Conservation (phyloP, 129 eudicot species). For the Flaveria sonorensis region DNA sequence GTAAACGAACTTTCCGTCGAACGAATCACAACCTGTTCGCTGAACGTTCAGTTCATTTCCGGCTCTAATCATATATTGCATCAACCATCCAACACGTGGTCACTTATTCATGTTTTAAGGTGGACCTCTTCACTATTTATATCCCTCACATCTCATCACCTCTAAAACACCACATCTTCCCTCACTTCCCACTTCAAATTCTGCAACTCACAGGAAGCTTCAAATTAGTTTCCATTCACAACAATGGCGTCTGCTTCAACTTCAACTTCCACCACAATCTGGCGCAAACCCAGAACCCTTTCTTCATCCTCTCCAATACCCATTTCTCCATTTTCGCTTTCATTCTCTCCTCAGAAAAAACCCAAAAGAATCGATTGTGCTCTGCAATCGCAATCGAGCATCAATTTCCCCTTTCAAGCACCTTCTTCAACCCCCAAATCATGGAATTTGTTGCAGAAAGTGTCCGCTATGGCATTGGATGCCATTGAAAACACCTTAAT, state of each 20-base stretch:
- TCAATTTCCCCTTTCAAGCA: slow-evolving; percentile 43
- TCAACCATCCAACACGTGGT: slow-evolving; percentile 56
- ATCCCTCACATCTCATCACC: slow-evolving; percentile 25
- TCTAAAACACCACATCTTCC: slow-evolving; percentile 14
- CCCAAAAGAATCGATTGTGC: slow-evolving; percentile 31
- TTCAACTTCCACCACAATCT: background rate
- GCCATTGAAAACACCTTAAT: slow-evolving; percentile 51
- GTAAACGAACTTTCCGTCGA: too few species aligned
- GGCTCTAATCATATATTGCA: too few species aligned
- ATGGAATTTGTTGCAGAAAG: slow-evolving; percentile 62
- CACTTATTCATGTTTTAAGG: slow-evolving; percentile 38
- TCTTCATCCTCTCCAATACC: slow-evolving; percentile 16
- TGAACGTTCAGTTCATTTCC: too few species aligned
- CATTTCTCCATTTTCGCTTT: too few species aligned
- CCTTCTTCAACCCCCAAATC: slow-evolving; percentile 19
- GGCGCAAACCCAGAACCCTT: background rate
- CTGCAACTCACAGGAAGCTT: background rate
- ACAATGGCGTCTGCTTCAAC: slow-evolving; percentile 35
- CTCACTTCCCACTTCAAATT: slow-evolving; percentile 8
- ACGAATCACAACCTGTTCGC: too few species aligned
- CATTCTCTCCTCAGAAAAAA: slow-evolving; percentile 9
- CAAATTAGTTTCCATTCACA: slow-evolving; percentile 1
- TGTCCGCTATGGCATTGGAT: slow-evolving; percentile 61
- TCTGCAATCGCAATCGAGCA: slow-evolving; percentile 39
- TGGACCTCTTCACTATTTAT: slow-evolving; percentile 44